Evolutionary conservation across 164 flowering plant genomes (phyloP), one percentile per base, ranked within the genome.

Genomic region (Brasenia schreberi): DNA sequence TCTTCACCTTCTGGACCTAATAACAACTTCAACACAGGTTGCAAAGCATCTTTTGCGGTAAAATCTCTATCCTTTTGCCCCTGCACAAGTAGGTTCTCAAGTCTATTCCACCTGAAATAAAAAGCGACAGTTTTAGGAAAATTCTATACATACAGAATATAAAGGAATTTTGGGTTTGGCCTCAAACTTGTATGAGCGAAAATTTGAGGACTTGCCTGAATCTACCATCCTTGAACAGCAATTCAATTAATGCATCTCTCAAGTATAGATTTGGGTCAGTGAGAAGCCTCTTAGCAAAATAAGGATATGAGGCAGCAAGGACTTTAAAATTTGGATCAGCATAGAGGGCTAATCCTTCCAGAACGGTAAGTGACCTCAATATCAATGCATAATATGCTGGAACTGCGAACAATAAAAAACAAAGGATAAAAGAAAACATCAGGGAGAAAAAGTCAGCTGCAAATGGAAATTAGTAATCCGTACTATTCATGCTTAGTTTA

Each of bases 281-380:
- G 56, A 94, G 90, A 73, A 94, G 96, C 79, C 97, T 91, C 80
- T 94, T 94, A 52, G 98, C 98, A 81, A 94, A 94, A 76, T 94
- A 94, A 19, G 98, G 98, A 80, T 94, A 94, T 61, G 98, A 94
- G 19, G 98, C 98, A 75, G 98, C 98, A 75, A 94, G 74, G 66
- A 91, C 96, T 78, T 94, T 94, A 74, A 94, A 94, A 74, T 94
- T 84, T 33, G 98, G 98, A 76, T 94, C 98, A 66, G 97, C 98
- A 81, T 86, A 83, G 59, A 94, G 89, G 5, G 98, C 98, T 76
- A 94, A 78, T 42, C 98, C 98, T 85, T 94, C 98, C 65, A 94
- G 78, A 63, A 94, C 97, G 6, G 98, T 94, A 56, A 94, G 96
- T 1, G 98, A 94, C 75, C 98, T 87, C 83, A 94, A 77, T 79